These are phyloP conservation scores for Pseudognaphalium luteoalbum DNA, from an alignment of 129 eudicot species.

Conservation along the genomic window DNA sequence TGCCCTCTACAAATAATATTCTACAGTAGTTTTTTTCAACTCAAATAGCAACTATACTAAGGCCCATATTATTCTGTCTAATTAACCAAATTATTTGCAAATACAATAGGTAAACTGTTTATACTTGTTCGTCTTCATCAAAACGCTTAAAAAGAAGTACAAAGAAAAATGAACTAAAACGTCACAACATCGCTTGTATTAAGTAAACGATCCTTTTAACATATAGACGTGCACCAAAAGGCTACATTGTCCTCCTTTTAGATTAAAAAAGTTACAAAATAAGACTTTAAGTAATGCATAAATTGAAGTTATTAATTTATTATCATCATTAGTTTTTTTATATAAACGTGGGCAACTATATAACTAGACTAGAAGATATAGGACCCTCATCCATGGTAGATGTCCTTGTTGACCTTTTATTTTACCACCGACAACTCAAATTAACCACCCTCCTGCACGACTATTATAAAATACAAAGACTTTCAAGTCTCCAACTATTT, in stretches of 20 bases:
- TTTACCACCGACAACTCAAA: constrained; percentile 41
- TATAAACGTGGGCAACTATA: too few species aligned
- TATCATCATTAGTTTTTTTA: neutral
- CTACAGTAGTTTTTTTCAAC: neutral
- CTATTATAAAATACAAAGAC: neutral
- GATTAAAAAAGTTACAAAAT: neutral
- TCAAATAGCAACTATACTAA: neutral
- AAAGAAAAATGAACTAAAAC: neutral
- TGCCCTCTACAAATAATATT: constrained; percentile 4
- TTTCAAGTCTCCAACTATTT: neutral
- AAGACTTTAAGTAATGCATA: neutral
- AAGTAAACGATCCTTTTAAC: neutral
- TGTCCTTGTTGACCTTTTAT: constrained; percentile 23
- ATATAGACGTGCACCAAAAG: neutral
- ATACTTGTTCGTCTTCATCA: too few species aligned
- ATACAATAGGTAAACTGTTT: too few species aligned
- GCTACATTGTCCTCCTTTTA: neutral
- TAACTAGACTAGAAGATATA: too few species aligned
- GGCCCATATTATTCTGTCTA: neutral
- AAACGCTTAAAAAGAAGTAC: too few species aligned
- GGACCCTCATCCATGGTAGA: neutral
- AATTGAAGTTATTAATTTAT: too few species aligned
- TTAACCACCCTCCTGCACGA: constrained; percentile 22
- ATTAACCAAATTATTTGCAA: neutral
- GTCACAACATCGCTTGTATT: neutral